Base-by-base conservation (phyloP, 108 stramenopile species). In the Cyclotella kingstonii region DNA sequence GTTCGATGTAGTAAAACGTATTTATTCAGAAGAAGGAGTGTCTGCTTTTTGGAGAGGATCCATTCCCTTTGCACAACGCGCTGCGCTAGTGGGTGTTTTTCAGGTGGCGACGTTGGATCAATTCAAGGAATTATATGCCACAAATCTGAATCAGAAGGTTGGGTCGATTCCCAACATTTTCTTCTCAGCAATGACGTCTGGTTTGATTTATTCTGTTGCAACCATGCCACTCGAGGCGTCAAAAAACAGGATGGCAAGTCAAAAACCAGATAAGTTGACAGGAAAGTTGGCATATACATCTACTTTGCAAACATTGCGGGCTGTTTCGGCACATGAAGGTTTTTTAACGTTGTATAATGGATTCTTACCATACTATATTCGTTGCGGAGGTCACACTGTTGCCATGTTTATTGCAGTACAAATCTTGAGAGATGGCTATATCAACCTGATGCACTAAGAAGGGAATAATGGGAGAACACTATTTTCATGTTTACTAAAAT, bases 371-470 rank as follows among this genome's bases (percentile, higher is more conserved):
- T 96, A 96, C 70, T 96, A 96, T 57, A 47, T 89, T 46, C 86
- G 96, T 51, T 96, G 96, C 65, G 96, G 96, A 50, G 96, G 96
- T 22, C 96, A 96, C 70, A 96, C 96, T 4, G 96, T 96, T 14
- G 56, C 77, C 61, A 96, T 96, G 96, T 96, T 96, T 52, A 80
- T 96, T 39, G 51, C 83, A 33, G 92, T 96, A 4, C 90, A 96
- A 62, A 48, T 89, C 48, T 36, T 92, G 53, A 81, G 95, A 35
- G 86, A 89, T 77, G 62, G 56, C 12, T 95, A 93, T 74, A 59
- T 28, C 11, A 60, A 44, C 3, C 1, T 9, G 2, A 18, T 4
- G 19, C 23, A 22, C 19, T 14, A 2, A 2, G 19, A 1, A 3
- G 1, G 18, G n/a, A n/a, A n/a, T n/a, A n/a, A n/a, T n/a, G n/a